These are phyloP conservation scores for Fusarium pseudonygamai DNA, from an alignment of 2,329 filamentous ascomycete genomes.

Conservation along the genomic window DNA sequence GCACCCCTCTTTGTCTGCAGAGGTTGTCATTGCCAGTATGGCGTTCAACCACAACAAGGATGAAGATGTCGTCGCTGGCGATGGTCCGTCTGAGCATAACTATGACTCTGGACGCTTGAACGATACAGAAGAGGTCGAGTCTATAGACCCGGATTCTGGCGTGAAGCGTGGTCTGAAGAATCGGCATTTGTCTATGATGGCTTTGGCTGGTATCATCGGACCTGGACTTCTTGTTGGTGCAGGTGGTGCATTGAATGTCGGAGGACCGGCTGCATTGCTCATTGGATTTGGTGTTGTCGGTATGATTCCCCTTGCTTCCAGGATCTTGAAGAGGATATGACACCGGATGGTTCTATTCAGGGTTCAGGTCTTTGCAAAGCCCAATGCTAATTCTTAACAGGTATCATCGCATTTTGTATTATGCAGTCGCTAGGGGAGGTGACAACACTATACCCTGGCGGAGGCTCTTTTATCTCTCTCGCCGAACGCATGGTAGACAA, in stretches of 20 bases:
- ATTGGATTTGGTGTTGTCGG: conserved; percentile 78
- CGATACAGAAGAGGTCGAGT: conserved; percentile 48
- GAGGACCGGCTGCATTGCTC: conserved; percentile 75
- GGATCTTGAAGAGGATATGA: background rate
- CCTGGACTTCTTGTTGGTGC: conserved; percentile 78
- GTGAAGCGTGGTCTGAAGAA: conserved; percentile 77
- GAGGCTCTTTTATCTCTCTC: conserved; percentile 76
- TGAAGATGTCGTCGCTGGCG: conserved; percentile 25
- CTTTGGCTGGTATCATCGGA: conserved; percentile 70
- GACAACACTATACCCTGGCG: conserved; percentile 76
- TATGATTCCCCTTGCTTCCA: conserved; percentile 22
- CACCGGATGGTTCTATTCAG: background rate
- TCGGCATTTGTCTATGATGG: conserved; percentile 73
- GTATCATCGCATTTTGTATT: conserved; percentile 70
- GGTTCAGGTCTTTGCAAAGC: background rate
- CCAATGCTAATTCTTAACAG: conserved; percentile 39
- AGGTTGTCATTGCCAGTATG: conserved; percentile 23
- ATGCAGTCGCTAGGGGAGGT: conserved; percentile 81
- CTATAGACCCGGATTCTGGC: conserved; percentile 68
- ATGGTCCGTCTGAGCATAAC: conserved; percentile 31
- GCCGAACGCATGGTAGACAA: conserved; percentile 77
- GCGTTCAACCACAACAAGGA: conserved; percentile 35
- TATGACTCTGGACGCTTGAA: conserved; percentile 29
- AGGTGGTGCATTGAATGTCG: conserved; percentile 73
- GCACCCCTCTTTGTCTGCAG: background rate